phyloP scores from a whole-genome alignment of 768 basidiomycete genomes.

The Coprinopsis marcescibilis region DNA sequence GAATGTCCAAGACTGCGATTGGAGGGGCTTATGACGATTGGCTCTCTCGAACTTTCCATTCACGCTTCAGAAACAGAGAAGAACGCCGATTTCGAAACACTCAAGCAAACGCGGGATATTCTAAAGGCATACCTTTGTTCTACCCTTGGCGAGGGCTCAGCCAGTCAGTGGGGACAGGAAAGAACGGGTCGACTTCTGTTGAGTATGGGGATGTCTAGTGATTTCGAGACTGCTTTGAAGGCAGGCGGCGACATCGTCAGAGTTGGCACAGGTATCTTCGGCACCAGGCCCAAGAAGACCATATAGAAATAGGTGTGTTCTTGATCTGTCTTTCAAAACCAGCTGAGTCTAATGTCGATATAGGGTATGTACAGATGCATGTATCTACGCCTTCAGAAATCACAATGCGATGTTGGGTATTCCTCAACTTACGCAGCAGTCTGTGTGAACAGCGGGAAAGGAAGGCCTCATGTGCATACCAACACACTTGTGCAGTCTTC shows the following conservation, averaged over 20 bases:
- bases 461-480: too few species aligned
- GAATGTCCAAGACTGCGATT: conserved; percentile 72
- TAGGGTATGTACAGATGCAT: too few species aligned
- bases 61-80: conserved; percentile 37
- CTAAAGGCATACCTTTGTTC: conserved; percentile 42
- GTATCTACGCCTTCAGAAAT: too few species aligned
- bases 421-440: too few species aligned
- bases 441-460: too few species aligned
- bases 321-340: not conserved
- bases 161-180: conserved; percentile 43
- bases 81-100: conserved; percentile 67
- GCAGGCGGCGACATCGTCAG: conserved; percentile 85
- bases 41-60: conserved; percentile 70
- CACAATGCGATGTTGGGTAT: too few species aligned
- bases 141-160: conserved; percentile 18
- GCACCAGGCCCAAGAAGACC: conserved; percentile 51
- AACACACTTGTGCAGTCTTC: too few species aligned
- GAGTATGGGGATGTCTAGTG: conserved; percentile 97
- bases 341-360: too few species aligned
- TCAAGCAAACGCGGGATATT: conserved; percentile 58
- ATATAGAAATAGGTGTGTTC: conserved; percentile 6
- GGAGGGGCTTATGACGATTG: conserved; percentile 96
- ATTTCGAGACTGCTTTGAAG: conserved; percentile 82
- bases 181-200: conserved; percentile 46
- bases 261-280: conserved; percentile 90